Percentiles rank a stretch among this genome's conserved stretches.
These are phyloP conservation scores for Psidium friedrichsthalianum DNA, from an alignment of 345 rosid species.

Conservation along the genomic window DNA sequence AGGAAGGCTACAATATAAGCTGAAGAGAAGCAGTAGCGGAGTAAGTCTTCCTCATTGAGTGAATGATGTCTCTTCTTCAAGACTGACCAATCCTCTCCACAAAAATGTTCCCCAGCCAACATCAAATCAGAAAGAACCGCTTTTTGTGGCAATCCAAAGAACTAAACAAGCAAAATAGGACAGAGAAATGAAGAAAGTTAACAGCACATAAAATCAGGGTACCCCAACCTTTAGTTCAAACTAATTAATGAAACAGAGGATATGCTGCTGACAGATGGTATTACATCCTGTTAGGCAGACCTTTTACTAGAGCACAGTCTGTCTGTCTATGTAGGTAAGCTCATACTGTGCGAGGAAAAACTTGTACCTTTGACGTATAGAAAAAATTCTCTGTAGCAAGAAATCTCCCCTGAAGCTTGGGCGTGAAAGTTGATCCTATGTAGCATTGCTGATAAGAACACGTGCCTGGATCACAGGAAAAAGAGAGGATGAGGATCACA, in stretches of 20 bases:
- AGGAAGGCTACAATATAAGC: constrained; percentile 84
- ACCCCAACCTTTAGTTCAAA: not conserved
- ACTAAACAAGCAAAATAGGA: constrained; percentile 28
- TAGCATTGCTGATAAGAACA: constrained; percentile 50
- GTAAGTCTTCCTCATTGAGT: constrained; percentile 47
- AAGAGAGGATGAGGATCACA: not conserved
- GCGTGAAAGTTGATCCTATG: constrained; percentile 71
- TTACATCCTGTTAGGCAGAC: not conserved
- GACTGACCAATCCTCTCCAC: constrained; percentile 76
- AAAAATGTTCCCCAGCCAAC: constrained; percentile 51
- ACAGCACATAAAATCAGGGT: not conserved
- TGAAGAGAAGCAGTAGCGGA: constrained; percentile 79
- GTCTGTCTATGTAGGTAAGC: not conserved
- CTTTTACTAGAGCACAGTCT: not conserved
- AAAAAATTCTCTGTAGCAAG: constrained; percentile 84
- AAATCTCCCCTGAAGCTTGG: constrained; percentile 70
- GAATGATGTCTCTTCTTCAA: constrained; percentile 47
- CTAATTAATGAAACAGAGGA: not conserved
- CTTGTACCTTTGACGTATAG: constrained; percentile 68
- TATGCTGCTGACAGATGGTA: not conserved
- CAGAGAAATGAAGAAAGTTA: not conserved
- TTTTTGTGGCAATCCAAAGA: constrained; percentile 50
- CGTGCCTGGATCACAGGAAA: constrained; percentile 37
- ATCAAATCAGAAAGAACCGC: constrained; percentile 56
- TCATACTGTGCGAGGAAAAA: not conserved